Percentiles rank a stretch among this genome's conserved stretches.
phyloP scores from a whole-genome alignment of 805 yeast genomes.

The Saccharomycopsis malanga region DNA sequence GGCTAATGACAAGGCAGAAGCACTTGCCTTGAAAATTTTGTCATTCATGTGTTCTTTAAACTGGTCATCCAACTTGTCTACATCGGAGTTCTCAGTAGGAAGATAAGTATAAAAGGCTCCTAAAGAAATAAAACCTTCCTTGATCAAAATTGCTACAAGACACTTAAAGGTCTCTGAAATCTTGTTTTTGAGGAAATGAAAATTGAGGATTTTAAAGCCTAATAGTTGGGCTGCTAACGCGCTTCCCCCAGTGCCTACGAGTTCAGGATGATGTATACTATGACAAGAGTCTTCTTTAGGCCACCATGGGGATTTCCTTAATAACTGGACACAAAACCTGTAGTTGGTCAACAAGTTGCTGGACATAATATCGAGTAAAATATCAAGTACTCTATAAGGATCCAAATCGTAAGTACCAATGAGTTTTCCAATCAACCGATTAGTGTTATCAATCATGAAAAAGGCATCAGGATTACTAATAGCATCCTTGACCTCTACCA shows the following conservation, averaged over 20 bases:
- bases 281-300: conserved; percentile 30
- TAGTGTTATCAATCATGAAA: conserved; percentile 37
- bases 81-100: conserved; percentile 43
- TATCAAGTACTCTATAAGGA: conserved; percentile 59
- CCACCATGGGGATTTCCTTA: conserved; percentile 63
- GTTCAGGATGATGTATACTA: conserved; percentile 24
- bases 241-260: conserved; percentile 46
- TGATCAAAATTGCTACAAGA: conserved; percentile 50
- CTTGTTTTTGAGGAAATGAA: conserved; percentile 28
- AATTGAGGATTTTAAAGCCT: conserved; percentile 36
- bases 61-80: conserved; percentile 38
- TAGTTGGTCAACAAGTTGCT: conserved; percentile 38
- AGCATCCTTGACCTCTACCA: conserved; percentile 41
- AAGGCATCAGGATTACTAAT: conserved; percentile 35
- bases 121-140: conserved; percentile 59
- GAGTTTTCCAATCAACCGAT: conserved; percentile 44
- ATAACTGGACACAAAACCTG: conserved; percentile 41
- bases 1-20: conserved; percentile 80
- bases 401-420: conserved; percentile 76
- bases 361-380: conserved; percentile 48
- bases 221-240: conserved; percentile 47
- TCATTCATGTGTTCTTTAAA: conserved; percentile 43
- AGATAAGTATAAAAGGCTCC: conserved; percentile 52
- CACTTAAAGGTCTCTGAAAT: conserved; percentile 38
- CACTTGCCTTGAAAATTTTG: conserved; percentile 52